Conservation (phyloP, 139 green algal species). For the Coccomyxa sp. region DNA sequence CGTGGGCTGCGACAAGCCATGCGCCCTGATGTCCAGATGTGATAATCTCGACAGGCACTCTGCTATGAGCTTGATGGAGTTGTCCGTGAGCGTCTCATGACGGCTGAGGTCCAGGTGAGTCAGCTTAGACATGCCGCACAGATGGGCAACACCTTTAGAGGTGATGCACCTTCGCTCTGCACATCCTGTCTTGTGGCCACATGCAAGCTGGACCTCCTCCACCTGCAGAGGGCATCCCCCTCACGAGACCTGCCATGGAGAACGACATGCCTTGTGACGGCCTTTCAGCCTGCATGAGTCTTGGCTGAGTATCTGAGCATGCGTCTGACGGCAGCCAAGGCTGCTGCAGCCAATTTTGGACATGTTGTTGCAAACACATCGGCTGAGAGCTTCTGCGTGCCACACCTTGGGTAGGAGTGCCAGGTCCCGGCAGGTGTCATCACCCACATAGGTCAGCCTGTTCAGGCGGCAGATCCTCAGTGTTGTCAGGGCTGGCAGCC, state of each 20-base stretch:
- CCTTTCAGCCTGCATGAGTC: no score
- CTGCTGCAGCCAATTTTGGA: no score
- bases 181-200: no score
- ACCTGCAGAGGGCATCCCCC: no score
- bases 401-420: background rate
- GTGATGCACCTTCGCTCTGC: background rate
- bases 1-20: background rate
- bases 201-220: no score
- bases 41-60: background rate
- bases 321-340: no score
- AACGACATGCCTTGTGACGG: no score
- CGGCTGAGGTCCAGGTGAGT: background rate
- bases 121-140: background rate
- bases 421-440: background rate
- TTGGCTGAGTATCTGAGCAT: no score
- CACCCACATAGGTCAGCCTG: background rate
- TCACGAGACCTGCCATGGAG: no score
- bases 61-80: background rate
- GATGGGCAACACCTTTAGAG: background rate
- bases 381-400: no score
- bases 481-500: background rate
- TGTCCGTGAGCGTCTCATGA: background rate
- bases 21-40: background rate
- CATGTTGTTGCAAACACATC: no score
- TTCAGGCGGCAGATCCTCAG: background rate